Evolutionary conservation across 2,329 filamentous ascomycete species (phyloP).

Genomic region (Cercospora zeae-maydis): DNA sequence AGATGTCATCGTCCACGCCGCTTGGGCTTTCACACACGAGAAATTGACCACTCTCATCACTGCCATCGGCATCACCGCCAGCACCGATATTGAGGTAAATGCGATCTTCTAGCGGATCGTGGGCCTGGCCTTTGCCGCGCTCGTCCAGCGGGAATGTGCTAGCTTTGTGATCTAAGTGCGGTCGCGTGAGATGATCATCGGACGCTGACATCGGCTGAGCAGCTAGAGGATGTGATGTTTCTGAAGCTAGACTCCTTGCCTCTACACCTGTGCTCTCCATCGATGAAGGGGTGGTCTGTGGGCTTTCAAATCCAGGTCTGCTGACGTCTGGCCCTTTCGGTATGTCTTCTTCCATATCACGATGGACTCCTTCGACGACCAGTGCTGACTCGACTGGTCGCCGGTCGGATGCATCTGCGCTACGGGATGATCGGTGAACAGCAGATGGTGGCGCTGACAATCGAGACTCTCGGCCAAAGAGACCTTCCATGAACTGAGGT

Average conservation of each 20-base stretch:
- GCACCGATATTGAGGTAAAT: slow-evolving; percentile 75
- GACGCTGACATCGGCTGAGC: slow-evolving; percentile 12
- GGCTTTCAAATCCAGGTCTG: not conserved
- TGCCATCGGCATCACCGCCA: slow-evolving; percentile 44
- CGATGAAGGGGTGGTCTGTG: slow-evolving; percentile 4
- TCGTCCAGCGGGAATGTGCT: slow-evolving; percentile 35
- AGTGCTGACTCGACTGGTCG: slow-evolving; percentile 49
- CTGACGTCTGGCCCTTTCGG: slow-evolving; percentile 12
- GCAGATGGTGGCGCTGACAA: slow-evolving; percentile 54
- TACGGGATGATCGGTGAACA: slow-evolving; percentile 33
- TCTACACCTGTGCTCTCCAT: slow-evolving; percentile 2
- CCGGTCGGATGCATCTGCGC: slow-evolving; percentile 52
- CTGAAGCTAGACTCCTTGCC: not conserved
- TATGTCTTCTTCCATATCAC: slow-evolving; percentile 37
- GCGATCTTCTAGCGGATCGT: slow-evolving; percentile 61
- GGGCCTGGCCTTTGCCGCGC: slow-evolving; percentile 57
- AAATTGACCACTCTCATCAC: slow-evolving; percentile 35
- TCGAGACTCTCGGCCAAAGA: slow-evolving; percentile 56
- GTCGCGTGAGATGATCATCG: slow-evolving; percentile 11
- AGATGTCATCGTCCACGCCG: slow-evolving; percentile 53
- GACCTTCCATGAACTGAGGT: slow-evolving; percentile 54
- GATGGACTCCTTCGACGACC: slow-evolving; percentile 54
- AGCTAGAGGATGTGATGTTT: slow-evolving; percentile 4
- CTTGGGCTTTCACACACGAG: slow-evolving; percentile 25
- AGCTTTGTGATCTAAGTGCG: slow-evolving; percentile 17